Conservation (phyloP, 148 eudicot species). For the Suaeda aralocaspica region DNA sequence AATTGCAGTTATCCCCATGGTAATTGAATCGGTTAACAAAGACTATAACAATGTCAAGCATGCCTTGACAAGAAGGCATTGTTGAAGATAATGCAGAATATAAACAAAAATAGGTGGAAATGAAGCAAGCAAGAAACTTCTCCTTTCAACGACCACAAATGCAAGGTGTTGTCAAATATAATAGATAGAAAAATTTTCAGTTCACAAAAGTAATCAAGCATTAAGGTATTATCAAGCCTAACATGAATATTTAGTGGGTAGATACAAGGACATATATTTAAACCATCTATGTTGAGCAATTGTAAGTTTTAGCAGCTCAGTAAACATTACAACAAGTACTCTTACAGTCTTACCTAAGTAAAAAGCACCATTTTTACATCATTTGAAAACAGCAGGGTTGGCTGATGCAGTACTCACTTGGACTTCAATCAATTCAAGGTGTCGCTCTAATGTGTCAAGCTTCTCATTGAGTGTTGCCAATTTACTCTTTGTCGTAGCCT, state of each 20-base stretch:
- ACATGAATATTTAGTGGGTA: background rate
- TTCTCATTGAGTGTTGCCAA: slow-evolving; percentile 83
- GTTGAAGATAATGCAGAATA: too few relatives aligned
- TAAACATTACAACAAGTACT: background rate
- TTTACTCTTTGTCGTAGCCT: slow-evolving; percentile 95
- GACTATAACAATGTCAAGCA: too few relatives aligned
- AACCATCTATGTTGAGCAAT: background rate
- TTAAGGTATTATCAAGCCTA: too few relatives aligned
- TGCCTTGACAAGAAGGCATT: too few relatives aligned
- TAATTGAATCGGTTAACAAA: too few relatives aligned
- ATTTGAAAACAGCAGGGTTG: slow-evolving; percentile 70
- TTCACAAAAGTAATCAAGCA: background rate
- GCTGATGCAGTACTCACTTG: slow-evolving; percentile 89
- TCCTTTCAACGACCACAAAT: background rate
- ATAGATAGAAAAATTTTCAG: too few relatives aligned
- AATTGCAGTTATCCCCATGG: too few relatives aligned
- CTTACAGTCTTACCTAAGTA: background rate
- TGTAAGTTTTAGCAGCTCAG: background rate
- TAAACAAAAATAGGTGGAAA: background rate
- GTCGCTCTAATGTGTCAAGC: slow-evolving; percentile 90
- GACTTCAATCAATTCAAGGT: slow-evolving; percentile 91
- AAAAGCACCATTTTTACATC: slow-evolving; percentile 13
- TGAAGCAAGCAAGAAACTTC: background rate
- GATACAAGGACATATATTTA: slow-evolving; percentile 5
- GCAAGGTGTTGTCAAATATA: background rate